phyloP scores from a whole-genome alignment of 352 stramenopile genomes.

The Phytophthora pinifolia region DNA sequence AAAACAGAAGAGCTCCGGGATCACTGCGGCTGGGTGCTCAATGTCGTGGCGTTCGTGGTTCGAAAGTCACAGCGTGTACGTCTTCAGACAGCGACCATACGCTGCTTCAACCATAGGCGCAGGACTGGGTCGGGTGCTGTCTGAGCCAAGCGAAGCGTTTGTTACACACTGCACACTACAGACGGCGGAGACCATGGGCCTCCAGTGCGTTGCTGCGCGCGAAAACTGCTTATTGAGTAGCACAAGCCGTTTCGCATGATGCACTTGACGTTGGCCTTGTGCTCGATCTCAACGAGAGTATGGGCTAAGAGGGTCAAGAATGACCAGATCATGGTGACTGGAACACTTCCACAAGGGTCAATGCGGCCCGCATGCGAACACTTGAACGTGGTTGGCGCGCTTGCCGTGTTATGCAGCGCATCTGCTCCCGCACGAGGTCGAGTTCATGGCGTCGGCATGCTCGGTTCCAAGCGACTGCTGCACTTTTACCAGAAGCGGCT shows the following conservation, averaged over 20 bases:
- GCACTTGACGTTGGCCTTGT: slow-evolving; percentile 54
- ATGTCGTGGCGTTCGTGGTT: slow-evolving; percentile 51
- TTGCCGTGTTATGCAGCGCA: slow-evolving; percentile 48
- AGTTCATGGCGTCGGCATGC: slow-evolving; percentile 41
- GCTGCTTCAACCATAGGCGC: slow-evolving; percentile 53
- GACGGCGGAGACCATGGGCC: slow-evolving; percentile 27
- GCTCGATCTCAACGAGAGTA: slow-evolving; percentile 44
- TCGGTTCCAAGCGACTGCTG: slow-evolving; percentile 37
- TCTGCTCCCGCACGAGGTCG: slow-evolving; percentile 39
- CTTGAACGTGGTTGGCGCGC: slow-evolving; percentile 42
- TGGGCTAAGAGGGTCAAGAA: slow-evolving; percentile 47
- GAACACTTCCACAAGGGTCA: slow-evolving; percentile 38
- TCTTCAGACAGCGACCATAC: slow-evolving; percentile 52
- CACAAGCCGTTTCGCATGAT: slow-evolving; percentile 48
- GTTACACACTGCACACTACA: slow-evolving; percentile 39
- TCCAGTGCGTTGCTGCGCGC: slow-evolving; percentile 32
- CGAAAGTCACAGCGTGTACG: slow-evolving; percentile 58
- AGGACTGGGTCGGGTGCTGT: slow-evolving; percentile 43
- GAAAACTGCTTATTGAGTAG: slow-evolving; percentile 37
- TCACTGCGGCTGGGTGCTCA: slow-evolving; percentile 62
- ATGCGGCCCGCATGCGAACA: slow-evolving; percentile 43
- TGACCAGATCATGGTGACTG: slow-evolving; percentile 33
- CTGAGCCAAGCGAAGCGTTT: slow-evolving; percentile 46
- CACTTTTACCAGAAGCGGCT: slow-evolving; percentile 47
- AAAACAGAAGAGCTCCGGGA: slow-evolving; percentile 64